Evolutionary conservation across 2,329 filamentous ascomycete species (phyloP), one percentile per base, ranked within the genome.

Genomic region (Ceratocystis eucalypticola): DNA sequence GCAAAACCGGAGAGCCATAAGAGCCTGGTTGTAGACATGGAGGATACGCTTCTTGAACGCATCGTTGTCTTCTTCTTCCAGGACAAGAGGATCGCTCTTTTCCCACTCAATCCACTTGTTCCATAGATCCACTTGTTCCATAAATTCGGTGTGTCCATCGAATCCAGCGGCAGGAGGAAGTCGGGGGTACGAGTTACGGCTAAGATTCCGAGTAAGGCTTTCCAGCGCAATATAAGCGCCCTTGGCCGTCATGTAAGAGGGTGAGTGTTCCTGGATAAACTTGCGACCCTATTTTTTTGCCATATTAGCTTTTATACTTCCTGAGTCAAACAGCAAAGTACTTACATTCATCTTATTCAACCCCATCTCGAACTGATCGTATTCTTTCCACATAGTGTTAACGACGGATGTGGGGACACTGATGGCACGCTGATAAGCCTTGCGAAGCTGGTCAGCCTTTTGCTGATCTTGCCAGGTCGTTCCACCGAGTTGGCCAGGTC

Each of bases 51-150:
- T 83, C 70, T 88, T 88, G 76, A 88, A 94, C 5, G 84, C 81
- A 64, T 85, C 82, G 2, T 83, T 79, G 71, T 97, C 92, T 65
- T 97, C 92, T 1, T 87, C 81, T 73, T 89, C 89, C 65, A 97
- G 79, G 28, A 96, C 89, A 2, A 99, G 79, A 0, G 91, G 91
- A 72, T 99, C 94, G 20, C 89, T 87, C 75, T 93, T 96, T 76
- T 99, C 94, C 91, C 92, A 99, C 3, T 86, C 80, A 70, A 99
- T 88, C 94, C 95, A 99, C 70, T 84, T 86, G 74, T 91, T 91
- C 94, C 94, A 99, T 33, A 94, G 80, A 61, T 89, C 84, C 59
- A 96, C 86, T 75, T 99, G 95, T 62, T 88, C 83, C 70, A 84
- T 79, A 73, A 89, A 99, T 69, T 96, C 91, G 28, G 87, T 82